Base-by-base conservation (phyloP, 2,329 filamentous ascomycete genomes). In the Nannizzia gypsea region DNA sequence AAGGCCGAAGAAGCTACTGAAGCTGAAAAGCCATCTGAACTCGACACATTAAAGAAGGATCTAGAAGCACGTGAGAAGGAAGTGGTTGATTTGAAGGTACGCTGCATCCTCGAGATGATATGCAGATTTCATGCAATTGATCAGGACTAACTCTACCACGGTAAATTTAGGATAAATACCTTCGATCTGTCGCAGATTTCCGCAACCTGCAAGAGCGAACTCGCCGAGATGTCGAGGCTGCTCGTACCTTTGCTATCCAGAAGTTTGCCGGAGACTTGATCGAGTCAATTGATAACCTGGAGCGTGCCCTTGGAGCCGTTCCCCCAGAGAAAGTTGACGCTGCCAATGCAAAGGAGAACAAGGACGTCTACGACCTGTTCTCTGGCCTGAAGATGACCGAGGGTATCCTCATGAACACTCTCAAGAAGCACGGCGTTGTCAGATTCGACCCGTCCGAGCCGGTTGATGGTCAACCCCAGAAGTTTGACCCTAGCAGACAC, bases 121-220 rank as follows among this genome's bases (percentile, higher is more conserved):
- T 36, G 11, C 13, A 11, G 15, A 8, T 9, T 20, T 4, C 17
- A 36, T 56, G 31, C 13, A 11, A 34, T 55, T 28, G 22, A 48
- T 28, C 6, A 26, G 36, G 15, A 46, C 56, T 57, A 26, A 56
- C 56, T 36, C 54, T 54, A 44, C 34, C 15, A 15, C 52, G 22
- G 44, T n/a, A 55, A 57, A 59, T 57, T 44, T 66, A 97, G 93
- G 93, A 97, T 77, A 93, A 90, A 79, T 95, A 90, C 76, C 83
- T 96, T 64, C 92, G 93, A 72, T 88, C 88, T 59, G 85, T 97
- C 65, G 93, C 93, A 76, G 93, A 99, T 70, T 97, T 95, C 83
- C 90, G 90, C 73, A 99, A 97, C 78, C 88, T 99, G 57, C 92
- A 97, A 79, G 90, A 96, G 71, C 89, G 93, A 71, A 95, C 90